Evolutionary conservation across 2,329 filamentous ascomycete genomes (phyloP).

Genomic region (Pseudopyricularia javanii): DNA sequence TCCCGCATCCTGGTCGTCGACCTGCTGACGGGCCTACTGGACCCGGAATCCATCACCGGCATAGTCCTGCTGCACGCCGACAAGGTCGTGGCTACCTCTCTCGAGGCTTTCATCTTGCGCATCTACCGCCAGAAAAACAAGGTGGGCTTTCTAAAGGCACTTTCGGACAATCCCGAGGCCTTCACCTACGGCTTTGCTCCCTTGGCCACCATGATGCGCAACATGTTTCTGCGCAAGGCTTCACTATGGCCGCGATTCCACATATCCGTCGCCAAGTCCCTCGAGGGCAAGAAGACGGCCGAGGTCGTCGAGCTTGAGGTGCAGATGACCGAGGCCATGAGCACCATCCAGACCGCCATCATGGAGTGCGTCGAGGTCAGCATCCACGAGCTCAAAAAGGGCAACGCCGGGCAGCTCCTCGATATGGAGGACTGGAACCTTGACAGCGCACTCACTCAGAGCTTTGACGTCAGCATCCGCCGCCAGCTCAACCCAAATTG

Average conservation of each 20-base stretch:
- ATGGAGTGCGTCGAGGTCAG: slow-evolving; percentile 94
- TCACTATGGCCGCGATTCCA: slow-evolving; percentile 93
- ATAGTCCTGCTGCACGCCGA: slow-evolving; percentile 83
- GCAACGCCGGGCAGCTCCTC: slow-evolving; percentile 64
- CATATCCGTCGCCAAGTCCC: slow-evolving; percentile 72
- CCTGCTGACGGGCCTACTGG: slow-evolving; percentile 69
- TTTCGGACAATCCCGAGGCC: slow-evolving; percentile 85
- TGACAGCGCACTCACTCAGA: slow-evolving; percentile 82
- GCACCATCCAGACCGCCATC: slow-evolving; percentile 83
- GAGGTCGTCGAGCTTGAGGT: slow-evolving; percentile 97
- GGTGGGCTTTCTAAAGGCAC: slow-evolving; percentile 84
- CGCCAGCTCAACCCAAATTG: slow-evolving; percentile 91
- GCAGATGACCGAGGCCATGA: slow-evolving; percentile 90
- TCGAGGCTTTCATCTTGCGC: slow-evolving; percentile 89
- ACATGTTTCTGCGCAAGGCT: slow-evolving; percentile 77
- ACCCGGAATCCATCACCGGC: slow-evolving; percentile 76
- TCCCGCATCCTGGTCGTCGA: slow-evolving; percentile 93
- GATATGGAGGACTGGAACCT: slow-evolving; percentile 97
- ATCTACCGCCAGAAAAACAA: slow-evolving; percentile 95
- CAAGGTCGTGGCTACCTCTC: slow-evolving; percentile 68
- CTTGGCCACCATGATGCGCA: slow-evolving; percentile 80
- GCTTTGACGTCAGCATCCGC: slow-evolving; percentile 80
- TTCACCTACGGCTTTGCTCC: slow-evolving; percentile 84
- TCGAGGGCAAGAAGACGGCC: slow-evolving; percentile 85
- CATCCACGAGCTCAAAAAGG: slow-evolving; percentile 85